Percentiles rank a stretch among this genome's conserved stretches.
phyloP scores from a whole-genome alignment of 495 filamentous ascomycete species.

The Bacidia rubella region DNA sequence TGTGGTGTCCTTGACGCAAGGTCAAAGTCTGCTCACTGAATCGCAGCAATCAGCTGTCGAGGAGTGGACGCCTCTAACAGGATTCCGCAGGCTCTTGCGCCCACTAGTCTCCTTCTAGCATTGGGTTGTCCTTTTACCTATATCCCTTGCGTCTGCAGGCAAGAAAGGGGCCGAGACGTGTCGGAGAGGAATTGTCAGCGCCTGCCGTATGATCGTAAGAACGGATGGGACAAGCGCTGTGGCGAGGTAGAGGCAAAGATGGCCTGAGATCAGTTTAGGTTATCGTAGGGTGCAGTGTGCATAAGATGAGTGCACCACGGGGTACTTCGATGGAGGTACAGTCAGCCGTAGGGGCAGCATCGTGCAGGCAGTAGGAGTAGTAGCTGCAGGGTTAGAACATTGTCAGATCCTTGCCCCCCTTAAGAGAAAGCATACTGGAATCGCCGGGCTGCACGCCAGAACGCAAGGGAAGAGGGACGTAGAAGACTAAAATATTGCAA shows the following conservation, averaged over 20 bases:
- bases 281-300: background rate
- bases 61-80: slow-evolving; percentile 1
- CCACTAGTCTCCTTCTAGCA: background rate
- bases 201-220: background rate
- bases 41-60: slow-evolving; percentile 5
- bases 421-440: background rate
- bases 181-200: background rate
- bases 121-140: background rate
- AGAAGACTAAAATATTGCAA: background rate
- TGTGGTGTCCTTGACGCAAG: slow-evolving; percentile 1
- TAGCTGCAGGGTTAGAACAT: background rate
- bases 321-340: background rate
- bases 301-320: background rate
- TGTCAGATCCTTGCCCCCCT: background rate
- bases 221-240: background rate
- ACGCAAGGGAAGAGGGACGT: background rate
- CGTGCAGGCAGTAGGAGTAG: background rate
- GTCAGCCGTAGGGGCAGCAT: background rate
- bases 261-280: too few species aligned
- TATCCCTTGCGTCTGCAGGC: background rate
- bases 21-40: slow-evolving; percentile 1
- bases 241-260: background rate
- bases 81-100: background rate
- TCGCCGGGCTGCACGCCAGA: slow-evolving; percentile 1
- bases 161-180: background rate